These are phyloP conservation scores for Rubroshorea leprosula DNA, from an alignment of 345 rosid species.

Conservation along the genomic window DNA sequence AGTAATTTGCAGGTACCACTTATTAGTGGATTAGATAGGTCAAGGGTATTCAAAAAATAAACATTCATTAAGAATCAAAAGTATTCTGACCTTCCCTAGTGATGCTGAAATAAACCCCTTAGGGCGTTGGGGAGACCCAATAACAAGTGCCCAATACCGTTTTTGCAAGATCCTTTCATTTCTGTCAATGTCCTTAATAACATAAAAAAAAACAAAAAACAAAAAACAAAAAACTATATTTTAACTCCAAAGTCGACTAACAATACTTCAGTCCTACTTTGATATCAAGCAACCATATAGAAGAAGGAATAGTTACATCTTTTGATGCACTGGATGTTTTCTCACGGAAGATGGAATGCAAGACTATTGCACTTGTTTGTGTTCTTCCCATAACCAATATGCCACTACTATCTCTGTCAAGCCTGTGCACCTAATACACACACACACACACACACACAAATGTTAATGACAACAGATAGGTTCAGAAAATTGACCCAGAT, in stretches of 20 bases:
- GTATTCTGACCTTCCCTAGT: constrained; percentile 59
- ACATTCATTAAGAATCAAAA: constrained; percentile 9
- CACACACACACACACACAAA: no score
- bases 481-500: neutral
- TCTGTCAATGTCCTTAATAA: constrained; percentile 41
- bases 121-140: constrained; percentile 61
- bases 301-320: constrained; percentile 30
- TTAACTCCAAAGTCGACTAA: constrained; percentile 4
- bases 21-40: no score
- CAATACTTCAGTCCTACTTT: neutral
- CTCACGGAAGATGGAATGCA: constrained; percentile 85
- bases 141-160: constrained; percentile 80
- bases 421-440: constrained; percentile 76
- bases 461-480: neutral
- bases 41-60: no score
- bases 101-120: constrained; percentile 73
- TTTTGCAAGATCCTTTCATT: constrained; percentile 51
- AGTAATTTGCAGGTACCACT: no score
- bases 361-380: constrained; percentile 57
- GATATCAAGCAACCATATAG: neutral
- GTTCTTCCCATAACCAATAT: constrained; percentile 95
- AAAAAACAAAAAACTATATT: no score
- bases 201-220: neutral
- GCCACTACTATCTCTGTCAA: constrained; percentile 91
- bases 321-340: constrained; percentile 71